phyloP scores from a whole-genome alignment of 345 rosid genomes.

The Erysimum cheiranthoides region DNA sequence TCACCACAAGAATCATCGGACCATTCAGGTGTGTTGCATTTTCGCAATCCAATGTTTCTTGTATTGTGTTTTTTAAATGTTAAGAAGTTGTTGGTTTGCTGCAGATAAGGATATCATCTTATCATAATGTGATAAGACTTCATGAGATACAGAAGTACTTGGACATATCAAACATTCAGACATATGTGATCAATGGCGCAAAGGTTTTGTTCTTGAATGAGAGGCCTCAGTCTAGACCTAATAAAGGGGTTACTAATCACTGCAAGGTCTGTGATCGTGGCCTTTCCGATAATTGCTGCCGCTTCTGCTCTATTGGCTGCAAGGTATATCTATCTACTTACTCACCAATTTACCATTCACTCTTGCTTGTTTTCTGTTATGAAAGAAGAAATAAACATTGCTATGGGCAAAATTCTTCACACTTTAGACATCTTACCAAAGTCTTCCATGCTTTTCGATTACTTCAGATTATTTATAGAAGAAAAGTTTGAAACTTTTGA shows the following conservation, averaged over 20 bases:
- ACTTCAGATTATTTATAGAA: neutral
- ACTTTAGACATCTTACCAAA: neutral
- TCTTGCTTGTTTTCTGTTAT: constrained; percentile 21
- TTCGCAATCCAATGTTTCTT: neutral
- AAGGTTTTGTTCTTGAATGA: constrained; percentile 90
- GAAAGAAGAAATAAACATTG: neutral
- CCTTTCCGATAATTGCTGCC: constrained; percentile 83
- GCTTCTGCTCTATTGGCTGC: constrained; percentile 98
- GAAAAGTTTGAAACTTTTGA: constrained; percentile 25
- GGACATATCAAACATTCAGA: constrained; percentile 82
- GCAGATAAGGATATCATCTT: constrained; percentile 95
- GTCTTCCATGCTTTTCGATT: neutral
- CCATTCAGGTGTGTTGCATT: constrained; percentile 67
- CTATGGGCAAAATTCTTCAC: neutral
- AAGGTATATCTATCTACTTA: constrained; percentile 58
- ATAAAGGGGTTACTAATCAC: constrained; percentile 83
- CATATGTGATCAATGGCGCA: constrained; percentile 92
- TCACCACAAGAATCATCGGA: constrained; percentile 73
- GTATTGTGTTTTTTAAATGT: neutral
- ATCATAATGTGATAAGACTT: constrained; percentile 94
- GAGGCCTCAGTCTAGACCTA: constrained; percentile 94
- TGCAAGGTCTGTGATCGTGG: constrained; percentile 87
- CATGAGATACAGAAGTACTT: constrained; percentile 81
- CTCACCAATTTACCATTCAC: neutral
- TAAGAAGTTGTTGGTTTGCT: neutral